Conservation (phyloP, 192 early-diverging fungal genomes). For the Radiomyces spectabilis region DNA sequence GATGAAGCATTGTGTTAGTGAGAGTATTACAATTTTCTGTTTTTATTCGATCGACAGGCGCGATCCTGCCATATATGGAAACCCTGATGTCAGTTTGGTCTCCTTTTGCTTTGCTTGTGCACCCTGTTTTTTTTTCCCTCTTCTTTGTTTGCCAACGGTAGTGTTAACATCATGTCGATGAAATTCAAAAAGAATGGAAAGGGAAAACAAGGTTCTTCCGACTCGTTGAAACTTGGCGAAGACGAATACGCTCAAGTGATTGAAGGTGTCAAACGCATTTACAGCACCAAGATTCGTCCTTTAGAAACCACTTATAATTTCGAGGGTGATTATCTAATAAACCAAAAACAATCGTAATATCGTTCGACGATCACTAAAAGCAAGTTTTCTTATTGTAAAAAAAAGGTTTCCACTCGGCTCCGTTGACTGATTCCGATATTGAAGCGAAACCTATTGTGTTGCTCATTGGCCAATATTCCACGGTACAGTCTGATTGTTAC, state of each 20-base stretch:
- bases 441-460: conserved; percentile 79
- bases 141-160: background rate
- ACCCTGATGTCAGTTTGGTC: no score
- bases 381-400: background rate
- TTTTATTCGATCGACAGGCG: no score
- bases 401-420: conserved; percentile 54
- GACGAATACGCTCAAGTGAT: conserved; percentile 48
- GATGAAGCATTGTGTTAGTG: no score
- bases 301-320: conserved; percentile 64
- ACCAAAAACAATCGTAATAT: background rate
- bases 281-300: conserved; percentile 62
- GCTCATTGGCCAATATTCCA: conserved; percentile 78
- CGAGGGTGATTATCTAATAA: no score
- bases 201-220: background rate
- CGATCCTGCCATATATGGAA: no score
- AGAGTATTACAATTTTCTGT: no score
- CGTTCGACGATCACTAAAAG: background rate
- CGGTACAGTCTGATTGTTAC: conserved; percentile 21
- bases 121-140: background rate
- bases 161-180: background rate
- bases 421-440: conserved; percentile 68
- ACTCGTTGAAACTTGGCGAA: background rate
- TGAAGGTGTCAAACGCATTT: conserved; percentile 56
- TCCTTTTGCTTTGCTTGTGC: no score
- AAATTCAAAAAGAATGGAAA: background rate